Evolutionary conservation across 352 stramenopile genomes (phyloP), one percentile per base, ranked within the genome.

Genomic region (Phytopythium delawarense): DNA sequence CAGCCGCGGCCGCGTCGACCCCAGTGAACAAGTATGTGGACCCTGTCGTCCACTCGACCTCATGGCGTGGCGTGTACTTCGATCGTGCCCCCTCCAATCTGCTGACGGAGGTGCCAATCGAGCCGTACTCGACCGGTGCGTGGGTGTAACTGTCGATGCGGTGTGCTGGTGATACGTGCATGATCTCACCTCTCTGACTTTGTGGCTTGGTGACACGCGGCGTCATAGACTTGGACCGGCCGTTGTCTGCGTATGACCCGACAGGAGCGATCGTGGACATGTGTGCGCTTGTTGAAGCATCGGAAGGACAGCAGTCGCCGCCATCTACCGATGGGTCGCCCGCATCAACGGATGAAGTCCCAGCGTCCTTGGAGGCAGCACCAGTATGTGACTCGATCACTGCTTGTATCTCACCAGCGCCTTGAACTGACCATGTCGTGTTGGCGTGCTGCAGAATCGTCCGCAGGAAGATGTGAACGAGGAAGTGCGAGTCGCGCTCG

Each of bases 181-280:
- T 28, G 45, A 20, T 20, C 20, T 35, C 46, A 11, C 5, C 4
- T 35, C 16, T 53, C 4, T 53, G 4, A 35, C 12, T 1, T 21
- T 15, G 37, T 57, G 51, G 21, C 4, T 21, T 34, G 18, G 18
- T 44, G 12, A 9, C 35, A 37, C 40, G 57, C 21, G 42, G 15
- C 56, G 9, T 55, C 40, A 28, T 61, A 86, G 77, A 67, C 57
- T 72, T 61, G 2, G 68, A 84, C 16, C 68, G 59, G 37, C 72
- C 74, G 16, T 51, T 86, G 6, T 70, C 70, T 44, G 65, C 75
- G 21, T 86, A 77, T 28, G 77, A 86, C 50, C 59, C 35, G 34
- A 72, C 58, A 5, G 64, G 66, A 21, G 55, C 63, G 18, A 63
- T 86, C n/a, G 60, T 72, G 45, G 55, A 64, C 42, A 75, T 73